Evolutionary conservation across 163 green algal genomes (phyloP).

Genomic region (Scenedesmus sp.): DNA sequence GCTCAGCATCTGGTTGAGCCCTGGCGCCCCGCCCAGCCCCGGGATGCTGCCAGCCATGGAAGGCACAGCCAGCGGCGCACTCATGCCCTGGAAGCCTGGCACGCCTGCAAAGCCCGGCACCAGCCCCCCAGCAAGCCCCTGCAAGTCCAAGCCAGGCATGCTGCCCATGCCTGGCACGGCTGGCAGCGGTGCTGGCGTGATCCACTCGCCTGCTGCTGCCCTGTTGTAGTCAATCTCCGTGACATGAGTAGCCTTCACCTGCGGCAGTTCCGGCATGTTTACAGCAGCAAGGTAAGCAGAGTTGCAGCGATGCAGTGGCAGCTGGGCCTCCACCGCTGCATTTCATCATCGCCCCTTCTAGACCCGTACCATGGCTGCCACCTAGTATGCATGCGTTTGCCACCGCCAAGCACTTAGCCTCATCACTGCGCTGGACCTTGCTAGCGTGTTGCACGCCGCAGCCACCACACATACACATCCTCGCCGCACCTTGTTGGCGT

Average conservation of each 20-base stretch:
- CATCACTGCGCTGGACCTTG: neutral
- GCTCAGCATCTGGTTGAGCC: neutral
- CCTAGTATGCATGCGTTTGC: too few species aligned
- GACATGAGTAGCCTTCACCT: constrained; percentile 60
- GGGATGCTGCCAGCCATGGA: neutral
- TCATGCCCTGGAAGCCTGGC: too few species aligned
- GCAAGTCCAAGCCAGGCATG: neutral
- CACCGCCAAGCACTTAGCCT: too few species aligned
- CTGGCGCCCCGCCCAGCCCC: neutral
- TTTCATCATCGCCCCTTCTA: too few species aligned
- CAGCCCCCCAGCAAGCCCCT: neutral
- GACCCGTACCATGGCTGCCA: too few species aligned
- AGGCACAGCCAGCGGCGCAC: neutral
- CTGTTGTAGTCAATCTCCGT: constrained; percentile 69
- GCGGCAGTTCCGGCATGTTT: neutral
- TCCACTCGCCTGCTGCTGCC: constrained; percentile 68
- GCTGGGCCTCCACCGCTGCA: too few species aligned
- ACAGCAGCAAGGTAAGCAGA: neutral
- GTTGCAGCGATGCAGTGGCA: neutral
- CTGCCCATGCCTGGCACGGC: neutral
- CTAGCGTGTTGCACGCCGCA: too few species aligned
- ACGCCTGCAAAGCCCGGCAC: neutral
- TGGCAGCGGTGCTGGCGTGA: neutral
- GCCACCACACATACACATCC: neutral
- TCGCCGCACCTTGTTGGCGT: constrained; percentile 45